These are phyloP conservation scores for Viola odorata DNA, from an alignment of 345 rosid species.

Conservation along the genomic window DNA sequence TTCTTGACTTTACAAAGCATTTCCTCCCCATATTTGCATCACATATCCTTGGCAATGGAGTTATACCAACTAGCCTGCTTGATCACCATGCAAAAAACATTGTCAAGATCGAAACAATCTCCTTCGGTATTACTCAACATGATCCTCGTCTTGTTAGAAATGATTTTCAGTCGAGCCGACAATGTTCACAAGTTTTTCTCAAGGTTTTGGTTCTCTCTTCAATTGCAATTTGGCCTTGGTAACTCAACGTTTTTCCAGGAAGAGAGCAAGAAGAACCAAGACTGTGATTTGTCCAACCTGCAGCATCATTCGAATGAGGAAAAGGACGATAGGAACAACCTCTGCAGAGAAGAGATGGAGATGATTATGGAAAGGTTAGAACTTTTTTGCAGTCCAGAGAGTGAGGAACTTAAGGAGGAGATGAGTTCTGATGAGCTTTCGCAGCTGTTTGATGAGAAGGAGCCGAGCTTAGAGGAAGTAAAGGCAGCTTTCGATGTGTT, in stretches of 20 bases:
- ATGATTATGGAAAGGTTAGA: slow-evolving; percentile 59
- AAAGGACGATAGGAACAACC: slow-evolving; percentile 19
- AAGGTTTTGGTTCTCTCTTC: slow-evolving; percentile 31
- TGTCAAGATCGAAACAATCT: slow-evolving; percentile 17
- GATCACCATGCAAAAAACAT: slow-evolving; percentile 29
- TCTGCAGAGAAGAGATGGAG: slow-evolving; percentile 52
- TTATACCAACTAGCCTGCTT: slow-evolving; percentile 9
- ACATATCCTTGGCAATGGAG: slow-evolving; percentile 1
- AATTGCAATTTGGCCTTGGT: slow-evolving; percentile 18
- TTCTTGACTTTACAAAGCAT: neutral
- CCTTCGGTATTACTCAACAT: slow-evolving; percentile 21
- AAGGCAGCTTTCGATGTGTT: slow-evolving; percentile 75
- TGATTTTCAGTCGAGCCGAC: slow-evolving; percentile 17
- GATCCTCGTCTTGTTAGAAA: slow-evolving; percentile 25
- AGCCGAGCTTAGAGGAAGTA: slow-evolving; percentile 70
- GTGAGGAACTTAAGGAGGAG: slow-evolving; percentile 31
- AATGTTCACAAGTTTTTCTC: slow-evolving; percentile 27
- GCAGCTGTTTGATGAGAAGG: slow-evolving; percentile 63
- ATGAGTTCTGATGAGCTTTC: slow-evolving; percentile 38
- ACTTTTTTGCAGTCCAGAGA: slow-evolving; percentile 34
- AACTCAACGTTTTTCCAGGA: neutral
- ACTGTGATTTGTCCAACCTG: slow-evolving; percentile 20
- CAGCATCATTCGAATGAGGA: slow-evolving; percentile 4
- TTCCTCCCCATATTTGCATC: neutral
- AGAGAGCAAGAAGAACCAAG: slow-evolving; percentile 23